Conservation (phyloP, 1,139 yeast genomes). For the Hemisphaericaspora subhashii region DNA sequence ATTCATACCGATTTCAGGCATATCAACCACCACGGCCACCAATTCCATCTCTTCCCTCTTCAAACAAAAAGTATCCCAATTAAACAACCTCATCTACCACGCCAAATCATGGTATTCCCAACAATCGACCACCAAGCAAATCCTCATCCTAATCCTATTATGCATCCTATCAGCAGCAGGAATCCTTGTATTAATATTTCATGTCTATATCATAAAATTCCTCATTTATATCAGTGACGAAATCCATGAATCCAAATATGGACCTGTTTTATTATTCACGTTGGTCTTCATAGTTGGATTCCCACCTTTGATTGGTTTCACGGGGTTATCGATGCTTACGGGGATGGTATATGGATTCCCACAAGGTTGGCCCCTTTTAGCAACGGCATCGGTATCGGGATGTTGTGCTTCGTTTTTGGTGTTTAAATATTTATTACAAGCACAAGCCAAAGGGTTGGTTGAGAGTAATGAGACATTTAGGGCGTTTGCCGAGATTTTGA, state of each 20-base stretch:
- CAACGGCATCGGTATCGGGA: conserved; percentile 70
- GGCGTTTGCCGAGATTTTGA: conserved; percentile 72
- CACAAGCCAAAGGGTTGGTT: conserved; percentile 50
- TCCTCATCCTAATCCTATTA: conserved; percentile 14
- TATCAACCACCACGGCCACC: not conserved
- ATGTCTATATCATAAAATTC: conserved; percentile 41
- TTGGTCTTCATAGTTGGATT: conserved; percentile 52
- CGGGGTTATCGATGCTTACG: conserved; percentile 62
- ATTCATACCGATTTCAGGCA: not conserved
- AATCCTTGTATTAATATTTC: conserved; percentile 45
- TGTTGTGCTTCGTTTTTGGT: conserved; percentile 70
- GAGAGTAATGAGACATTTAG: conserved; percentile 63
- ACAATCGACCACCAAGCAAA: conserved; percentile 19
- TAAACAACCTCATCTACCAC: conserved; percentile 4
- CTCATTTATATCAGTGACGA: conserved; percentile 47
- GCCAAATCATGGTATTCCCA: conserved; percentile 20
- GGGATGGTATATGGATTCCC: conserved; percentile 88
- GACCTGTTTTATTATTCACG: conserved; percentile 54
- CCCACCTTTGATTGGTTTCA: conserved; percentile 89
- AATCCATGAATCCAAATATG: conserved; percentile 47
- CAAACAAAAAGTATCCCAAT: not conserved
- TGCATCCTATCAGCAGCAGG: conserved; percentile 22
- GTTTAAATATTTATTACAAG: conserved; percentile 60
- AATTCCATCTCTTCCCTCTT: not conserved
- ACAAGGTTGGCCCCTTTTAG: conserved; percentile 75